phyloP scores from a whole-genome alignment of 331 rosid species.

The Prunus yedoensis region DNA sequence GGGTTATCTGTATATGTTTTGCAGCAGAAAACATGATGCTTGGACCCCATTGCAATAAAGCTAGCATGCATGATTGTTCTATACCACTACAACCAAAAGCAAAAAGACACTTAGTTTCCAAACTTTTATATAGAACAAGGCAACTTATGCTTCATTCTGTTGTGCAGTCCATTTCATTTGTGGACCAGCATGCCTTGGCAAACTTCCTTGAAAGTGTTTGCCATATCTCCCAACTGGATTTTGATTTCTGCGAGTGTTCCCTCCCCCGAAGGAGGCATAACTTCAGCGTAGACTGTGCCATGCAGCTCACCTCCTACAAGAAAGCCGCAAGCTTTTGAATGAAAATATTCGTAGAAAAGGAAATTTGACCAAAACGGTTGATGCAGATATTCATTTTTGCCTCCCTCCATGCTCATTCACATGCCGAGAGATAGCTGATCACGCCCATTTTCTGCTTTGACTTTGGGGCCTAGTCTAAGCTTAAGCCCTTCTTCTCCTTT shows the following conservation, averaged over 20 bases:
- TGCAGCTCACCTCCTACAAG: no score
- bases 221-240: background rate
- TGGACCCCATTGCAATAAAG: background rate
- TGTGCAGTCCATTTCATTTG: background rate
- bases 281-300: background rate
- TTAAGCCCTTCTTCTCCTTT: background rate
- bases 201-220: background rate
- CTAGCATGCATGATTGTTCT: no score
- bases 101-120: background rate
- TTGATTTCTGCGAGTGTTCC: no score
- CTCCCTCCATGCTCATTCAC: background rate
- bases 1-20: background rate
- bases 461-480: background rate
- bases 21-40: background rate
- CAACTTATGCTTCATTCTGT: background rate
- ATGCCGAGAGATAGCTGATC: background rate
- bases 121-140: background rate
- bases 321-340: background rate
- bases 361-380: background rate
- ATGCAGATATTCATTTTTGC: background rate
- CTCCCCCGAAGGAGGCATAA: background rate
- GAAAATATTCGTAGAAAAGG: background rate
- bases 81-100: background rate
- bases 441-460: background rate
- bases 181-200: background rate